Base-by-base conservation (phyloP, 148 eudicot species). In the Persicaria maculosa region DNA sequence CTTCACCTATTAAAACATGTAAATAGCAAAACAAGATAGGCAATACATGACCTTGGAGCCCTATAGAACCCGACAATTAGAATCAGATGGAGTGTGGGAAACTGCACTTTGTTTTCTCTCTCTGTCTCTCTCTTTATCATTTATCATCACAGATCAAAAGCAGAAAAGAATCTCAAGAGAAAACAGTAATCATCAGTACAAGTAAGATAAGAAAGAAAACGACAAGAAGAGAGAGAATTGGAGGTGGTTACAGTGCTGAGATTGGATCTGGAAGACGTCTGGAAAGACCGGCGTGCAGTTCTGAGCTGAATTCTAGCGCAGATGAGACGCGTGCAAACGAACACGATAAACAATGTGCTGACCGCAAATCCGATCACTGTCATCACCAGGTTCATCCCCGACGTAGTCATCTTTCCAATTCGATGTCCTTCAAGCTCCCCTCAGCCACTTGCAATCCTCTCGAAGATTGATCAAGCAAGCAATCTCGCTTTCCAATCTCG, bases 341-440 rank as follows among this genome's bases (percentile, higher is more conserved):
- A 93, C 12, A 93, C 95, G 48, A 93, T 93, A 74, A 93, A 93
- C 79, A 91, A 75, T 47, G 86, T 85, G 75, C 98, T 93, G 9
- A 93, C 91, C 17, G 89, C 78, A 67, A 93, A 91, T 43, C 93
- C 98, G 62, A 91, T 88, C 79, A 91, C 97, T 54, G 98, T 93
- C 98, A 93, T 91, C 81, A 91, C 98, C 81, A 91, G 77, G 76
- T 93, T 91, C 68, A 84, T 79, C 53, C 87, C 88, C 12, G 87
- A 77, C 47, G 97, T 88, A 40, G 82, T 75, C 87, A 91, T 91
- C 74, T 57, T 68, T 17, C 22, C 22, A 19, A 53, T 4, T 20
- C 53, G 22, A 36, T 45, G 16, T 68, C 15, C 16, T 10, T 7
- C 19, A 15, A 11, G 6, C 25, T 55, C 61, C 61, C 22, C 61